These are phyloP conservation scores for Biancaea sappan DNA, from an alignment of 306 rosid species.

Conservation along the genomic window DNA sequence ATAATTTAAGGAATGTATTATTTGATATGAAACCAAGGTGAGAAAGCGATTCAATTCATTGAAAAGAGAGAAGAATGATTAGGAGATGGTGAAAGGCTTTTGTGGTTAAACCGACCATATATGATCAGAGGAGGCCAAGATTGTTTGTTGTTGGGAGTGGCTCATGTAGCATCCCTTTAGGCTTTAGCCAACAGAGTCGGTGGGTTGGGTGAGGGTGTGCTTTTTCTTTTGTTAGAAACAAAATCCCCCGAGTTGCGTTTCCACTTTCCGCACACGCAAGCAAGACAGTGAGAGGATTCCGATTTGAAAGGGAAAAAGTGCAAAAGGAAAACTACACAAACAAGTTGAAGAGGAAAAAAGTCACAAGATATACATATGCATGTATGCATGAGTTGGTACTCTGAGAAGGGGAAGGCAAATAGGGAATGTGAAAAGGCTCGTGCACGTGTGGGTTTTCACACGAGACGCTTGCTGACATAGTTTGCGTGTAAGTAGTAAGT, in stretches of 20 bases:
- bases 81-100: too few relatives aligned
- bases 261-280: neutral
- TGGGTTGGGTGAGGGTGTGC: neutral
- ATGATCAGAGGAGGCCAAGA: neutral
- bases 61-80: neutral
- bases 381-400: too few relatives aligned
- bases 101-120: neutral
- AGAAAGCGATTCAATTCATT: neutral
- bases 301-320: neutral
- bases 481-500: conserved; percentile 20
- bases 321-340: neutral
- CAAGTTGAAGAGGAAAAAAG: neutral
- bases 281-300: neutral
- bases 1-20: neutral
- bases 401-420: neutral
- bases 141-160: too few relatives aligned
- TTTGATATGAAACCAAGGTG: neutral
- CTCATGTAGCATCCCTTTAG: too few relatives aligned
- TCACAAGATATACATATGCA: too few relatives aligned
- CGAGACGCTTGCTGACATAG: conserved; percentile 38
- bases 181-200: conserved; percentile 21
- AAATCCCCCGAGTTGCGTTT: neutral
- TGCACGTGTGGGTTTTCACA: conserved; percentile 47
- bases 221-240: neutral
- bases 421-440: too few relatives aligned